Conservation (phyloP, 768 basidiomycete species). For the Lactifluus volemus region DNA sequence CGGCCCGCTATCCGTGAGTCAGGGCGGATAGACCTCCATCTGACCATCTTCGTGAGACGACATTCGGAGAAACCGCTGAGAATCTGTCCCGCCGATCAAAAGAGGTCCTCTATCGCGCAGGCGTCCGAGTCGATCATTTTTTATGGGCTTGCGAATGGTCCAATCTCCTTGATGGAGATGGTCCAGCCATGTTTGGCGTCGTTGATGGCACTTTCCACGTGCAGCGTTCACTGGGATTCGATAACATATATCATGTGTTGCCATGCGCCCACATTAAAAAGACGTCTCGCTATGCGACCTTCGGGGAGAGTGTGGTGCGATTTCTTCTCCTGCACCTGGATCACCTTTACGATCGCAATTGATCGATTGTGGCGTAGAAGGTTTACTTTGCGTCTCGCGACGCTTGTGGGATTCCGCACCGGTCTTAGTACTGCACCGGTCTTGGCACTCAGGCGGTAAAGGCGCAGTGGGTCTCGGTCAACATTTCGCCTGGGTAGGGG, state of each 20-base stretch:
- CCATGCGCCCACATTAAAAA: neutral
- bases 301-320: neutral
- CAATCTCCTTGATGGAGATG: neutral
- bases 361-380: conserved; percentile 16
- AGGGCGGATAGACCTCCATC: conserved; percentile 9
- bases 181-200: neutral
- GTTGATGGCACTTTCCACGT: neutral
- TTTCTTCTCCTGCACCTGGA: neutral
- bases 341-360: neutral
- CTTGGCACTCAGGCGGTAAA: neutral
- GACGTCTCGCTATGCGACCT: neutral
- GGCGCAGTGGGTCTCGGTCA: conserved; percentile 1
- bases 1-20: conserved; percentile 4
- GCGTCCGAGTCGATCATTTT: neutral
- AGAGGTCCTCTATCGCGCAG: neutral
- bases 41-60: conserved; percentile 1
- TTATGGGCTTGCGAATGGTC: neutral
- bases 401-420: neutral
- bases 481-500: neutral
- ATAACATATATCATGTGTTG: neutral
- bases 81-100: conserved; percentile 9
- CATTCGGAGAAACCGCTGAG: conserved; percentile 4
- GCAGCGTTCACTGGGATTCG: neutral
- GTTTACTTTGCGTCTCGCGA: neutral
- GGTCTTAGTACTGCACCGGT: neutral